Evolutionary conservation across 306 rosid species (phyloP).

Genomic region (Prinsepia uniflora): DNA sequence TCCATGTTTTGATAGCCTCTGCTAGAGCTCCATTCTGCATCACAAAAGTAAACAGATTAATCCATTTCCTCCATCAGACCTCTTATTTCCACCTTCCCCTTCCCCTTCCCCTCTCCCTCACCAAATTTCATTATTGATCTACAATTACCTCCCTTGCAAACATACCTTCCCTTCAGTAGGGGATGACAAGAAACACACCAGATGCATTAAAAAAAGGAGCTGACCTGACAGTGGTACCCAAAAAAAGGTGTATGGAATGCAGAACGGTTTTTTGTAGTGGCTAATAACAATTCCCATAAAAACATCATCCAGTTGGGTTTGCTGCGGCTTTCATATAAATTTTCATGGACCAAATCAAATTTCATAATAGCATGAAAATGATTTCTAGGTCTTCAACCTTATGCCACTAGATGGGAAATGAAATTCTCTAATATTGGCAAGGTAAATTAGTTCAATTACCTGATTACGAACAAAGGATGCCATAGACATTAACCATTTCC

Average conservation of each 20-base stretch:
- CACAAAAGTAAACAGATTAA: conserved; percentile 27
- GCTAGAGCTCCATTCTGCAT: conserved; percentile 95
- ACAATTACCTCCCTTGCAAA: neutral
- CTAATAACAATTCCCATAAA: neutral
- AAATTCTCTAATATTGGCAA: neutral
- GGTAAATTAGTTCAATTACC: conserved; percentile 40
- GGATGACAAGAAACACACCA: neutral
- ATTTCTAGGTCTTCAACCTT: neutral
- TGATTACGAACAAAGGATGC: conserved; percentile 84
- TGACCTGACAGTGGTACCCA: too few species aligned
- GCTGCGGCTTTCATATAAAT: neutral
- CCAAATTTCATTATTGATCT: neutral
- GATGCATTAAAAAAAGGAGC: too few species aligned
- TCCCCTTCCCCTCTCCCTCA: neutral
- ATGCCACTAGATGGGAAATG: neutral
- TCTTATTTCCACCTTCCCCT: conserved; percentile 4
- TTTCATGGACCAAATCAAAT: neutral
- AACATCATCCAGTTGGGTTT: neutral
- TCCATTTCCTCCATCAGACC: neutral
- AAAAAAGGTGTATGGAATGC: too few species aligned
- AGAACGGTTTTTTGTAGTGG: too few species aligned
- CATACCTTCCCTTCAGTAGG: neutral
- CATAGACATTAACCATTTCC: conserved; percentile 98
- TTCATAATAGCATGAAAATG: neutral
- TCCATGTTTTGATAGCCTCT: conserved; percentile 92